phyloP scores from a whole-genome alignment of 805 yeast species.

The Yarrowia divulgata region DNA sequence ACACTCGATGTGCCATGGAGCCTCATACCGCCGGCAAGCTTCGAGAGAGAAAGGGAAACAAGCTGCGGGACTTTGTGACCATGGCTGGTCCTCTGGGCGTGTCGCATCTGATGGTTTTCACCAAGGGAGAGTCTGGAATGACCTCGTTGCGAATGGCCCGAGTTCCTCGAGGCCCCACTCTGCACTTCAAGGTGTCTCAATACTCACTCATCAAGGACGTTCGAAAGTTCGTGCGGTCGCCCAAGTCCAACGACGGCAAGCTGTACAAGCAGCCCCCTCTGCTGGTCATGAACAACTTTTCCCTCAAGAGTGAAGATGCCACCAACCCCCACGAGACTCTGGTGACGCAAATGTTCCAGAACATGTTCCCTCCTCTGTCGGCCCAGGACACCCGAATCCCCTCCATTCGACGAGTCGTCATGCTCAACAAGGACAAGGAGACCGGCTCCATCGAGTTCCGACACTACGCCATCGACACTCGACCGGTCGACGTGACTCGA shows the following conservation, averaged over 20 bases:
- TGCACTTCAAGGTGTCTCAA: constrained; percentile 76
- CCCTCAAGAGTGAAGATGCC: constrained; percentile 64
- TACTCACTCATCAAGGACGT: constrained; percentile 88
- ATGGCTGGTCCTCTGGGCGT: constrained; percentile 98
- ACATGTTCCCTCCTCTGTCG: constrained; percentile 92
- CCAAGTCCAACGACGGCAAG: constrained; percentile 67
- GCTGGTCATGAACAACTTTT: constrained; percentile 90
- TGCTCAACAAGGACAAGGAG: constrained; percentile 75
- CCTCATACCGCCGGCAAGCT: constrained; percentile 94
- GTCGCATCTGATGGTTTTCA: constrained; percentile 83
- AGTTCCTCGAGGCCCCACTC: constrained; percentile 94
- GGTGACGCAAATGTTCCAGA: constrained; percentile 88
- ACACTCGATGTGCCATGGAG: constrained; percentile 89
- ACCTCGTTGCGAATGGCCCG: constrained; percentile 83
- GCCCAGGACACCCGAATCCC: constrained; percentile 80
- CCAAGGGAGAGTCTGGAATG: constrained; percentile 79
- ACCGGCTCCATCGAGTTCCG: constrained; percentile 82
- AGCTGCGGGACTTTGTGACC: constrained; percentile 90
- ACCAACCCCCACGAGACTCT: constrained; percentile 72
- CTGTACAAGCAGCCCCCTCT: constrained; percentile 84
- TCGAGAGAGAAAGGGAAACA: constrained; percentile 85
- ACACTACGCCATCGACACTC: constrained; percentile 88
- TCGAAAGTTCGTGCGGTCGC: constrained; percentile 68
- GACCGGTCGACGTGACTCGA: constrained; percentile 71
- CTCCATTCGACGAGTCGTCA: constrained; percentile 81